These are phyloP conservation scores for Leccinum fallax DNA, from an alignment of 1,284 basidiomycete genomes.

Conservation along the genomic window DNA sequence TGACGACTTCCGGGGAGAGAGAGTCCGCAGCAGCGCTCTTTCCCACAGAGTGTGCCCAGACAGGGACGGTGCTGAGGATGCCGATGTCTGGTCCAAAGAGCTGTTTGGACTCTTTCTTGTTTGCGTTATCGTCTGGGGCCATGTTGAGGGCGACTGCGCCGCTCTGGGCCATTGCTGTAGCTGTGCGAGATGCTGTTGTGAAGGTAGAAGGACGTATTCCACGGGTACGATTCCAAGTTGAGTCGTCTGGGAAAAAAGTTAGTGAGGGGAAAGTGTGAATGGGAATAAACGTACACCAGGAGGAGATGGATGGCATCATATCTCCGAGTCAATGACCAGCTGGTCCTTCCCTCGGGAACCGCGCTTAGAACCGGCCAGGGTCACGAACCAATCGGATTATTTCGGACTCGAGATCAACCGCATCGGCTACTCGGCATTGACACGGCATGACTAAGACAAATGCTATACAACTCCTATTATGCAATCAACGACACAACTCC, in stretches of 20 bases:
- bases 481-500: conserved; percentile 91
- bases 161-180: conserved; percentile 47
- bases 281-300: conserved; percentile 36
- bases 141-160: conserved; percentile 44
- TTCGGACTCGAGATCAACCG: conserved; percentile 8
- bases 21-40: conserved; percentile 33
- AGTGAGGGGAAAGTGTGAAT: neutral
- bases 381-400: conserved; percentile 13
- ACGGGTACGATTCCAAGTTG: conserved; percentile 57
- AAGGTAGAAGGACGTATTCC: conserved; percentile 50
- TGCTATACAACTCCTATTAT: conserved; percentile 57
- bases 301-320: conserved; percentile 35
- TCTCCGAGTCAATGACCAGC: conserved; percentile 1
- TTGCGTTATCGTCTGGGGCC: conserved; percentile 27
- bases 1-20: conserved; percentile 52
- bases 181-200: conserved; percentile 45
- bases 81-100: conserved; percentile 72
- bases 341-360: neutral
- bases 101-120: conserved; percentile 46
- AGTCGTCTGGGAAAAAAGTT: conserved; percentile 40
- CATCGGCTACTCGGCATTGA: conserved; percentile 14
- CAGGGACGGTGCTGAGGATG: conserved; percentile 46
- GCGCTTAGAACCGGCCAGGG: neutral
- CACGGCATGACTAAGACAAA: neutral
- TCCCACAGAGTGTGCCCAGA: conserved; percentile 44